Base-by-base conservation (phyloP, 2,329 filamentous ascomycete genomes). In the Diaporthe eres region DNA sequence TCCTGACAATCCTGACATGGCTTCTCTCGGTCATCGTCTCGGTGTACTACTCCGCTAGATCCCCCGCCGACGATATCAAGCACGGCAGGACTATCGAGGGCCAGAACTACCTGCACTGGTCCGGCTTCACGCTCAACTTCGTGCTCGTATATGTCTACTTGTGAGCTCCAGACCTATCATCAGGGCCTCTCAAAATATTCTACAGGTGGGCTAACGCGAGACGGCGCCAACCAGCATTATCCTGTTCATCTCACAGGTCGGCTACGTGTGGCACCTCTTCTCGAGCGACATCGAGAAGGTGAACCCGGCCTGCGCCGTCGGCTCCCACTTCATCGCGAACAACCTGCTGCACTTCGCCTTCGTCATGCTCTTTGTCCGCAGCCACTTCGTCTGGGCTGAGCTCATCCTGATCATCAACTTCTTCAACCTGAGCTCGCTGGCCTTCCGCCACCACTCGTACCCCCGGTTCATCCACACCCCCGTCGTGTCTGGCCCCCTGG, bases 331-430 rank as follows among this genome's bases (percentile, higher is more conserved):
- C 85, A 95, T 97, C 83, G 82, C 94, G 80, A 94, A 95, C 88
- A 98, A 98, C 84, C 86, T 98, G 57, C 89, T 98, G 76, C 91
- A 95, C 83, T 94, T 96, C 79, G 91, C 90, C 79, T 98, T 95
- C 84, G 90, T 97, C 80, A 92, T 96, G 87, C 91, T 98, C 77
- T 98, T 96, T 87, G 93, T 94, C 72, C 91, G 93, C 80, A 91
- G 88, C 67, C 90, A 94, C 84, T 97, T 96, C 86, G 89, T 91
- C 87, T 91, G 92, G 85, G 92, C 94, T 13, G 93, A 96, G 86
- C 77, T 97, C 65, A 88, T 98, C 70, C 86, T 97, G 76, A 85
- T 95, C 78, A 83, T 94, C 86, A 97, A 98, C 87, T 94, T 97
- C 83, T 87, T 95, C 87, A 97, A 97, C 84, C 89, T 98, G 72